Conservation (phyloP, 73 alveolate species). For the Tetrahymena malaccensis region DNA sequence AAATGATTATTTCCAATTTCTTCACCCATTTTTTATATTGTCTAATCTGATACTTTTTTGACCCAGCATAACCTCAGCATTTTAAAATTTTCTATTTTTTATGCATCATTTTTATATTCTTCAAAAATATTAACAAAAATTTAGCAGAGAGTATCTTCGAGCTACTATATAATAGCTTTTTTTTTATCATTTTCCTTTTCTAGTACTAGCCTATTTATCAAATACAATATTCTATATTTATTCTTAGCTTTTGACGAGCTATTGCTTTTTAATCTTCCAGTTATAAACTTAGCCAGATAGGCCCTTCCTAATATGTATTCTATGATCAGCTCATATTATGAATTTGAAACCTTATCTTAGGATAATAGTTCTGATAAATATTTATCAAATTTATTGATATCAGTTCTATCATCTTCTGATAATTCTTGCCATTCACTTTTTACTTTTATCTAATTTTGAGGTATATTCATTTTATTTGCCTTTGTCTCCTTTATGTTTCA, state of each 20-base stretch:
- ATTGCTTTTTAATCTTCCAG: background rate
- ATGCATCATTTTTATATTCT: background rate
- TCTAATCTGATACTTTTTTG: background rate
- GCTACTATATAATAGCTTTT: background rate
- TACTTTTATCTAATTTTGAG: background rate
- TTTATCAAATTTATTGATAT: background rate
- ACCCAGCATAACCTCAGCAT: background rate
- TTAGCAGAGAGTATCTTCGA: background rate
- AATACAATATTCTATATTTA: background rate
- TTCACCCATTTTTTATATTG: background rate
- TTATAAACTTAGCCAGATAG: background rate
- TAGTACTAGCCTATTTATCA: background rate
- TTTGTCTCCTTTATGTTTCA: background rate
- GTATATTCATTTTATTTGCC: background rate
- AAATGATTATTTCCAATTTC: background rate
- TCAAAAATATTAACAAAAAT: background rate
- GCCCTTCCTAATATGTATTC: background rate
- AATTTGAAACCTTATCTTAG: background rate
- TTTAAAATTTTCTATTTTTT: background rate
- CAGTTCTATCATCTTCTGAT: background rate
- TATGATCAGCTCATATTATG: background rate
- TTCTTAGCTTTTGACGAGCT: background rate
- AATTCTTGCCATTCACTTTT: background rate
- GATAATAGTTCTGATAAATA: background rate
- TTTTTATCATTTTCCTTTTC: background rate